These are phyloP conservation scores for Coleophoma eucalyptorum DNA, from an alignment of 2,329 filamentous ascomycete species.

Conservation along the genomic window DNA sequence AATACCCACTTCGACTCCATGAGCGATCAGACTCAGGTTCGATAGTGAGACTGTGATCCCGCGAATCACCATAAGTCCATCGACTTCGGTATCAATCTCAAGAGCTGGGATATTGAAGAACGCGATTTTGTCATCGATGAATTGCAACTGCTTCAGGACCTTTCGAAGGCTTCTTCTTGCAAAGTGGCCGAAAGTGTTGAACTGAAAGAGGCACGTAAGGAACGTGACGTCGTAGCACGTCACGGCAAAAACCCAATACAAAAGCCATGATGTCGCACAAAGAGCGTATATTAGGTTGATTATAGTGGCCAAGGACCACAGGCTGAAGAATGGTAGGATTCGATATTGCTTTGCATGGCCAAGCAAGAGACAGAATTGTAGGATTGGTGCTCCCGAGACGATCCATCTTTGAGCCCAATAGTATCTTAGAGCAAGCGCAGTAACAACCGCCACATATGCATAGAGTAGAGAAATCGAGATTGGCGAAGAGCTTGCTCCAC, in stretches of 20 bases:
- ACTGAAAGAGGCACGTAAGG: conserved; percentile 42
- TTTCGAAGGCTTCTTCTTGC: conserved; percentile 30
- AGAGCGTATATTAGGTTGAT: conserved; percentile 43
- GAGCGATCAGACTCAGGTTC: conserved; percentile 42
- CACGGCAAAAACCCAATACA: conserved; percentile 38
- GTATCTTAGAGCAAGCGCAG: neutral
- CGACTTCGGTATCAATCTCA: conserved; percentile 49
- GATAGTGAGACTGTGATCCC: conserved; percentile 47
- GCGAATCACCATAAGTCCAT: conserved; percentile 48
- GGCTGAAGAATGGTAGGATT: conserved; percentile 37
- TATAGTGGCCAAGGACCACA: conserved; percentile 42
- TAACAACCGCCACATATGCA: neutral
- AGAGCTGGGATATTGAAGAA: conserved; percentile 37
- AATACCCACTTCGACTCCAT: conserved; percentile 49
- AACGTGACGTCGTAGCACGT: conserved; percentile 37
- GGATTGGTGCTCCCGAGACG: conserved; percentile 34
- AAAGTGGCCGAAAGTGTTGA: conserved; percentile 19
- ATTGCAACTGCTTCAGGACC: conserved; percentile 35
- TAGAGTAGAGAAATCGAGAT: no score
- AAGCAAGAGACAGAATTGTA: conserved; percentile 29
- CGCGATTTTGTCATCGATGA: conserved; percentile 46
- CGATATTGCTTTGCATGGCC: conserved; percentile 30
- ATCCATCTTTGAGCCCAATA: conserved; percentile 32
- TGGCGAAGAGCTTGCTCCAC: neutral
- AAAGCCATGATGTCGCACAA: conserved; percentile 46